These are phyloP conservation scores for Echria macrotheca DNA, from an alignment of 495 filamentous ascomycete species.

Conservation along the genomic window DNA sequence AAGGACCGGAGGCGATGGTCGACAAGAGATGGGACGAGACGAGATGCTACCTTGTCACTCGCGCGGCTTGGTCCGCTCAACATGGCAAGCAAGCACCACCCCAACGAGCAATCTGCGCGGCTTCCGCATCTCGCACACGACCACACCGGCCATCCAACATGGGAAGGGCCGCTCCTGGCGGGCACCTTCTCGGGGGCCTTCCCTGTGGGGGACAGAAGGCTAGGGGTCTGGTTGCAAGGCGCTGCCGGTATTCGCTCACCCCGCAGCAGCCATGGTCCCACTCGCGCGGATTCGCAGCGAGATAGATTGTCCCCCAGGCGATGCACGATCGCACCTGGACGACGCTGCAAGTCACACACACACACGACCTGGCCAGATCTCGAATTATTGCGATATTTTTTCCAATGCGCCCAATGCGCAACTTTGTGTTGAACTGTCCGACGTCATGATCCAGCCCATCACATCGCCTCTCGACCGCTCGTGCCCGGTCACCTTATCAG, in stretches of 20 bases:
- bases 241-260: slow-evolving; percentile 10
- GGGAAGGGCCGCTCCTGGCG: not conserved
- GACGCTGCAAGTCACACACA: no score
- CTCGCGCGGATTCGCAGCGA: not conserved
- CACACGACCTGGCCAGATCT: no score
- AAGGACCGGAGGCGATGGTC: slow-evolving; percentile 5
- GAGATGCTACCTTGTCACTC: slow-evolving; percentile 4
- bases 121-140: not conserved
- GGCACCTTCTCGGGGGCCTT: slow-evolving; percentile 3
- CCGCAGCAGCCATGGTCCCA: not conserved
- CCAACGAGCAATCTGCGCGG: no score
- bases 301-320: no score
- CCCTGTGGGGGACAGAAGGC: slow-evolving; percentile 7
- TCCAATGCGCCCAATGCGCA: no score
- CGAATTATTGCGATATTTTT: not conserved
- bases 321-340: no score
- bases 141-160: slow-evolving; percentile 4
- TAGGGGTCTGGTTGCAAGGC: not conserved
- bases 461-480: not conserved
- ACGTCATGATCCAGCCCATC: not conserved
- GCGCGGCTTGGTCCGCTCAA: slow-evolving; percentile 1
- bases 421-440: no score
- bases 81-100: not conserved
- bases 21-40: slow-evolving; percentile 8
- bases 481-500: not conserved